Evolutionary conservation across 1,139 yeast genomes (phyloP), one percentile per base, ranked within the genome.

Genomic region (Geotrichum bryndzae): DNA sequence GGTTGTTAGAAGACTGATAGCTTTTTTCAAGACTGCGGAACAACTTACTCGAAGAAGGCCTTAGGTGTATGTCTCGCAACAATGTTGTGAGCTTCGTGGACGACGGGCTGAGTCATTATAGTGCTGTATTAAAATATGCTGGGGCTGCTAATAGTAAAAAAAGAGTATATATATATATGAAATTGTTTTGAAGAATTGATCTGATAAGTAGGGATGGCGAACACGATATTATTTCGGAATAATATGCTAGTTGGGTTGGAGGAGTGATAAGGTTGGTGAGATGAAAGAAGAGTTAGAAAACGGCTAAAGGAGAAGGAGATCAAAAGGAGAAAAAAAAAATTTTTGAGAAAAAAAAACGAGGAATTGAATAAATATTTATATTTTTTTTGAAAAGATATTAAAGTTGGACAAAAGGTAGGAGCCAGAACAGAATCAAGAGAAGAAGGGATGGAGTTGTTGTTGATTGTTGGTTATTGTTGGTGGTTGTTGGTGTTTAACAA

Each of bases 21-120:
- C 80, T 77, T 64, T 94, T 94, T 92, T 72, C 87, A 91, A 69
- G 22, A 45, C 11, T 18, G 13, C 22, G 18, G 29, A 29, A 48
- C 22, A 48, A 67, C 74, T 56, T 86, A 86, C 68, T 84, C 82
- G 74, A 77, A 88, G 77, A 90, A 90, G 68, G 86, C 89, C 69
- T 81, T 73, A 61, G 96, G 96, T 58, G 96, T 87, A 58, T 79
- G 81, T 71, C 85, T 84, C 57, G 85, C 80, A 63, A 74, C 74
- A 62, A 86, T 83, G 66, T 82, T 79, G 74, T 87, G 86, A 65
- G 96, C 96, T 77, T 90, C 96, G 73, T 88, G 95, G 62, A 90
- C 96, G 45, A 58, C 61, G 18, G 59, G 54, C 55, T 54, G 56
- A 46, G 59, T 53, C 61, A 58, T 61, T 46, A 3, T 41, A 41